phyloP scores from a whole-genome alignment of 768 basidiomycete species.

The Neoboletus brunneissimus region DNA sequence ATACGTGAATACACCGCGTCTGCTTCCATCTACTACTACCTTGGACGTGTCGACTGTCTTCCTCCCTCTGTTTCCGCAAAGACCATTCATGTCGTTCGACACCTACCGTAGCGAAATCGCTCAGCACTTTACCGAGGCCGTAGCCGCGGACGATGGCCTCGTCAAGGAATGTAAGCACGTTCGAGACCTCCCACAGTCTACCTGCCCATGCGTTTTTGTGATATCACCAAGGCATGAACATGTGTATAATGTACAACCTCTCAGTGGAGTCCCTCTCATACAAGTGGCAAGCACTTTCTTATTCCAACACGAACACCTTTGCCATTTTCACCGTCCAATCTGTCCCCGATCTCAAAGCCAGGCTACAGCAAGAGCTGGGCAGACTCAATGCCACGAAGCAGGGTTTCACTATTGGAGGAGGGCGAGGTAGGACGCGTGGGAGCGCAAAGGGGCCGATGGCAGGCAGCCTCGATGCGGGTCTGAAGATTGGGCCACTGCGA shows the following conservation, averaged over 20 bases:
- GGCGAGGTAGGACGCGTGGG: conserved; percentile 7
- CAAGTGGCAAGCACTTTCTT: conserved; percentile 63
- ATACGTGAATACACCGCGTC: conserved; percentile 1
- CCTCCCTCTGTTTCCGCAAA: not conserved
- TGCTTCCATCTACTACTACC: not conserved
- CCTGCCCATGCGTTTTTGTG: conserved; percentile 12
- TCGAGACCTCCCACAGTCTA: not conserved
- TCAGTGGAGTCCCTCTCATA: conserved; percentile 52
- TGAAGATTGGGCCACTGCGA: conserved; percentile 15
- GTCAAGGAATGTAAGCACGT: conserved; percentile 49
- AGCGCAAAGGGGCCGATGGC: not conserved
- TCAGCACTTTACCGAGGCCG: conserved; percentile 26
- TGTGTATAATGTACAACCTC: conserved; percentile 63
- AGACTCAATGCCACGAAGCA: conserved; percentile 33
- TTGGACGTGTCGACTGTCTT: not conserved
- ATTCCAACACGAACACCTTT: conserved; percentile 28
- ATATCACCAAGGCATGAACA: conserved; percentile 47
- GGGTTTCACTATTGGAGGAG: conserved; percentile 9
- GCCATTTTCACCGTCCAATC: conserved; percentile 49
- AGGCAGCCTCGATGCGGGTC: conserved; percentile 9
- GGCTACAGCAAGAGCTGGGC: conserved; percentile 43
- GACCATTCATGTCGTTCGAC: conserved; percentile 22
- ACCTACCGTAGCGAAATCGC: conserved; percentile 21
- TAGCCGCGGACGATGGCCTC: conserved; percentile 41
- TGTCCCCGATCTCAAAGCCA: conserved; percentile 41